Evolutionary conservation across 495 filamentous ascomycete species (phyloP), one percentile per base, ranked within the genome.

Genomic region (Apodospora peruviana): DNA sequence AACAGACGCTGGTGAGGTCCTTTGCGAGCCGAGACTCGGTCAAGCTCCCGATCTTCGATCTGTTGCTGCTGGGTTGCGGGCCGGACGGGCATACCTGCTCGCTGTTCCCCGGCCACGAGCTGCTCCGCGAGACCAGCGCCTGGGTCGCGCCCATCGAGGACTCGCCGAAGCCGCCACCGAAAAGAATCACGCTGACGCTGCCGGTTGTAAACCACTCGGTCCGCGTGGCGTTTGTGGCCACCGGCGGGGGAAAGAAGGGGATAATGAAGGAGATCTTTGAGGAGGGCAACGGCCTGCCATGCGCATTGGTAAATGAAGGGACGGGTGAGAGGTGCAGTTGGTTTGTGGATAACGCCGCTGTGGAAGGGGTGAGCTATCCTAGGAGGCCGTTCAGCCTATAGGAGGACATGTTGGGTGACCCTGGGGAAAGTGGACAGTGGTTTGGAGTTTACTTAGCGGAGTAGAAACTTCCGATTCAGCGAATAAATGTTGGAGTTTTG

Each of bases 41-140:
- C 66, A 87, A 88, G 71, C 71, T 96, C 23, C 93, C 93, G 48
- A 85, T 95, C 53, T 98, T 98, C 61, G 93, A 98, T 61, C 76
- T 98, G 21, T 74, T 98, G 18, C 78, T 98, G 16, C 81, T 98
- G 38, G 93, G 93, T 48, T 91, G 86, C 57, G 93, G 93, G 3
- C 93, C 91, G 14, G 93, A 98, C 63, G 93, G 93, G 32, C 93
- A 98, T 69, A 96, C 93, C 20, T 97, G 94, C 85, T 90, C 84
- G 56, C 75, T 97, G 23, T 98, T 98, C 74, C 94, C 93, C 5
- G 84, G 85, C 21, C 91, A 96, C 55, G 81, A 82, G 38, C 75
- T 97, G 35, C 75, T 98, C 52, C 81, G 91, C 36, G 93, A 97
- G 74, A 81, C 81, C 49, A 83, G 86, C 57, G 91, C 90, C 27